Conservation (phyloP, 305 asterid species). For the Fraxinus ornus region DNA sequence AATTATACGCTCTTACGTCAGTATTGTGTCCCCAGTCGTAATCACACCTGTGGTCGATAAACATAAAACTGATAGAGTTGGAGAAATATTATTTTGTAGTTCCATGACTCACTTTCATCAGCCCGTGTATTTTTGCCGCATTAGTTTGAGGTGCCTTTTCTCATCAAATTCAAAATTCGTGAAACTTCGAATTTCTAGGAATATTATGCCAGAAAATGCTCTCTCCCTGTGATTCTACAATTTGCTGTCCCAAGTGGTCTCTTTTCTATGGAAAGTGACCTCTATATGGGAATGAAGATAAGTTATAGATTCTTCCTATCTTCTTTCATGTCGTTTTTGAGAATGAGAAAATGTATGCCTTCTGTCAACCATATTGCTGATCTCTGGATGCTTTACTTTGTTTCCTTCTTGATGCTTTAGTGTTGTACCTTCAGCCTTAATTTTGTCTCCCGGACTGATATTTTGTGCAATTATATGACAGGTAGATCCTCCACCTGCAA, state of each 20-base stretch:
- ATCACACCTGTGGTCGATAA: background rate
- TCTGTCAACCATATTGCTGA: background rate
- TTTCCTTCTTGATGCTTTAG: background rate
- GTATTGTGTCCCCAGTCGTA: background rate
- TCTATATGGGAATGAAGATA: background rate
- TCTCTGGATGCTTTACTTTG: conserved; percentile 1
- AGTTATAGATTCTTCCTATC: background rate
- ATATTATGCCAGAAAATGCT: background rate
- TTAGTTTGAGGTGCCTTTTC: background rate
- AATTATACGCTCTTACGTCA: no score
- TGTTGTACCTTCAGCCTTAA: background rate
- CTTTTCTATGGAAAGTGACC: background rate
- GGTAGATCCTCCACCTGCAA: conserved; percentile 59
- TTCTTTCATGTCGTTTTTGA: background rate
- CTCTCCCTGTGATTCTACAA: background rate
- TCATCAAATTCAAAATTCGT: background rate
- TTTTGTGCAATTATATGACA: conserved; percentile 27
- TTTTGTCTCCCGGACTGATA: conserved; percentile 16
- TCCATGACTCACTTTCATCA: no score
- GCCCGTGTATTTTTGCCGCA: background rate
- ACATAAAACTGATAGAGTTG: no score
- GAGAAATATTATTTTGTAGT: no score
- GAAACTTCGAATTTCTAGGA: background rate
- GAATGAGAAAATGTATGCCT: background rate
- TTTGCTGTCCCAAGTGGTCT: background rate